Evolutionary conservation across 345 rosid species (phyloP).

Genomic region (Hevea brasiliensis): DNA sequence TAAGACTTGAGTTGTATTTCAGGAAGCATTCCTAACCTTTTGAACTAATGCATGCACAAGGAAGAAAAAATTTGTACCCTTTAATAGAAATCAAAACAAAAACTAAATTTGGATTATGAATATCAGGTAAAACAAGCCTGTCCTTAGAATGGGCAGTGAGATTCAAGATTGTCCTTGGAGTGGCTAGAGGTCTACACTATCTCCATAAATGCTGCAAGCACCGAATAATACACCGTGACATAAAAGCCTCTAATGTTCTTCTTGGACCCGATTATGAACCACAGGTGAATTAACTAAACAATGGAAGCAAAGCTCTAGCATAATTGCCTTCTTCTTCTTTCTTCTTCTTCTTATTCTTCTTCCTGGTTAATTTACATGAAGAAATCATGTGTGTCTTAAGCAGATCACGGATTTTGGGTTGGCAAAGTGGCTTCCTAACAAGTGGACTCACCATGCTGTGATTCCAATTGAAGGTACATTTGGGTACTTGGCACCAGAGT

Average conservation of each 20-base stretch:
- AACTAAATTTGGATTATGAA: neutral
- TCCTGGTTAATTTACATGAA: neutral
- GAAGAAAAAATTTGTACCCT: too few relatives aligned
- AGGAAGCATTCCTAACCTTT: too few relatives aligned
- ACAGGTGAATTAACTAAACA: slow-evolving; percentile 43
- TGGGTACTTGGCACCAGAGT: slow-evolving; percentile 95
- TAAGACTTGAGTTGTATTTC: too few relatives aligned
- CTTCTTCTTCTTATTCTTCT: neutral
- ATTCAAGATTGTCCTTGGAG: slow-evolving; percentile 75
- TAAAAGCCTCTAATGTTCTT: slow-evolving; percentile 87
- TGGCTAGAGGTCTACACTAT: slow-evolving; percentile 82
- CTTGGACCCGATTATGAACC: slow-evolving; percentile 89
- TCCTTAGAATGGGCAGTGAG: slow-evolving; percentile 67
- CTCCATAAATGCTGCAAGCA: slow-evolving; percentile 87
- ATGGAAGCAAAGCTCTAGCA: neutral
- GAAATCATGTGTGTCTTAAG: neutral
- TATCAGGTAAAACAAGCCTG: slow-evolving; percentile 37
- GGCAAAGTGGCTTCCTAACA: slow-evolving; percentile 92
- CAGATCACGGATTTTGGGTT: slow-evolving; percentile 97
- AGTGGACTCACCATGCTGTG: slow-evolving; percentile 90
- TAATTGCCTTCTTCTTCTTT: too few relatives aligned
- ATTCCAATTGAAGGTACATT: slow-evolving; percentile 95
- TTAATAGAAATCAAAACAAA: neutral
- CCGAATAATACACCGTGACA: slow-evolving; percentile 90
- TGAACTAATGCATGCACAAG: too few relatives aligned